Evolutionary conservation across 2,329 filamentous ascomycete genomes (phyloP).

Genomic region (Endoconidiophora laricicola): DNA sequence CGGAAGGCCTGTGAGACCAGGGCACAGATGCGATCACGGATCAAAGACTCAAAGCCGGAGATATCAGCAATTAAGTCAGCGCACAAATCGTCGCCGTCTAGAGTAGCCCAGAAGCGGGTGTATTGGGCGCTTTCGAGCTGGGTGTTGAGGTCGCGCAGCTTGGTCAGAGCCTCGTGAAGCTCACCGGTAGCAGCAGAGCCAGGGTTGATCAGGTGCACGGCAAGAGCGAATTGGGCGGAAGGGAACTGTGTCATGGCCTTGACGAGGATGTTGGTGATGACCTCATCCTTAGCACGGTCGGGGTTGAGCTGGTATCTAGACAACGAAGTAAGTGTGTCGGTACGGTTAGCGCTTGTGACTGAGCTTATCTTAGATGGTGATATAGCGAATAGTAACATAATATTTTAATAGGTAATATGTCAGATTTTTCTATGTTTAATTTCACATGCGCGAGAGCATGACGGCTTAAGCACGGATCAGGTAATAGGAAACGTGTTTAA

Average conservation of each 20-base stretch:
- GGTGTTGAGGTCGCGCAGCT: conserved; percentile 68
- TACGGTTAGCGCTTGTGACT: conserved; percentile 3
- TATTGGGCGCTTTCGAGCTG: conserved; percentile 86
- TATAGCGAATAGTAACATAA: conserved; percentile 33
- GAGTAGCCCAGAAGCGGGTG: conserved; percentile 76
- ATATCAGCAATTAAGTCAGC: conserved; percentile 92
- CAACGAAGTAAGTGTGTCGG: background rate
- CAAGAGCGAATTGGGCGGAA: conserved; percentile 83
- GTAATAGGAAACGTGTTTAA: conserved; percentile 14
- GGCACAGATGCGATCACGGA: conserved; percentile 76
- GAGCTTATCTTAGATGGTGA: background rate
- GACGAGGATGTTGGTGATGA: conserved; percentile 96
- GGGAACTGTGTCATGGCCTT: conserved; percentile 97
- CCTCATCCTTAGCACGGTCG: conserved; percentile 89
- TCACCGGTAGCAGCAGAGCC: conserved; percentile 50
- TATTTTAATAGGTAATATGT: conserved; percentile 90
- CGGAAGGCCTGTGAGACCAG: conserved; percentile 70
- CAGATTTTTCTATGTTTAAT: conserved; percentile 15
- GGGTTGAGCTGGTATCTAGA: conserved; percentile 99
- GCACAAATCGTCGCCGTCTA: conserved; percentile 89
- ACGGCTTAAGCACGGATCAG: conserved; percentile 13
- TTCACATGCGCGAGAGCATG: conserved; percentile 13
- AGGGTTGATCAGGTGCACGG: conserved; percentile 82
- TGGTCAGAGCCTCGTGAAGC: conserved; percentile 78
- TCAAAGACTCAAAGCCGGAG: conserved; percentile 81